Evolutionary conservation across 2,329 filamentous ascomycete genomes (phyloP).

Genomic region (Plenodomus biglobosus): DNA sequence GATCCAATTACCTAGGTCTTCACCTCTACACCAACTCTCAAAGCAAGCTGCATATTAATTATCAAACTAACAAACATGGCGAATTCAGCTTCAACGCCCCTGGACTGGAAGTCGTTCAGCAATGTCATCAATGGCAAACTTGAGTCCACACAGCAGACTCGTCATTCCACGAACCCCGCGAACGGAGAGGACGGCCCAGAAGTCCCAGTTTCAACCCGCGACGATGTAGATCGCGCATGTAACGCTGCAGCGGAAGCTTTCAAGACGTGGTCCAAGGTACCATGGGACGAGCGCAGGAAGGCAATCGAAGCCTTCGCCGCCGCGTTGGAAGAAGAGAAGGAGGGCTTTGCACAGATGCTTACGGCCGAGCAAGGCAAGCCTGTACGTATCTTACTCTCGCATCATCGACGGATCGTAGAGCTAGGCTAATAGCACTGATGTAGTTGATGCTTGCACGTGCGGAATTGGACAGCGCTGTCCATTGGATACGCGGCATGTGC

Average conservation of each 20-base stretch:
- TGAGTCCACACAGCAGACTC: conserved; percentile 44
- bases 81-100: not conserved
- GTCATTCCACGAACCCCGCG: conserved; percentile 53
- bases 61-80: not conserved
- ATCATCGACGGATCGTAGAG: not conserved
- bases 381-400: conserved; percentile 5
- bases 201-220: conserved; percentile 50
- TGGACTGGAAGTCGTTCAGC: not conserved
- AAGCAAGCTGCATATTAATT: not conserved
- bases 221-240: conserved; percentile 52
- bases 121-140: conserved; percentile 54
- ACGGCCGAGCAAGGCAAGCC: conserved; percentile 24
- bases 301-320: conserved; percentile 13
- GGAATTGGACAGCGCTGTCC: not conserved
- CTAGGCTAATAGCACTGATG: not conserved
- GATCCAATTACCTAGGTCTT: not conserved
- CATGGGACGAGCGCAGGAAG: conserved; percentile 15
- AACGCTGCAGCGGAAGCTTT: conserved; percentile 46
- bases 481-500: conserved; percentile 25
- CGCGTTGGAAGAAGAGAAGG: conserved; percentile 13
- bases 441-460: not conserved
- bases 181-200: conserved; percentile 49
- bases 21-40: not conserved
- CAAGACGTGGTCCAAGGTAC: conserved; percentile 42
- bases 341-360: conserved; percentile 12